Evolutionary conservation across 768 basidiomycete species (phyloP), one percentile per base, ranked within the genome.

Genomic region (Tylopilus sp.): DNA sequence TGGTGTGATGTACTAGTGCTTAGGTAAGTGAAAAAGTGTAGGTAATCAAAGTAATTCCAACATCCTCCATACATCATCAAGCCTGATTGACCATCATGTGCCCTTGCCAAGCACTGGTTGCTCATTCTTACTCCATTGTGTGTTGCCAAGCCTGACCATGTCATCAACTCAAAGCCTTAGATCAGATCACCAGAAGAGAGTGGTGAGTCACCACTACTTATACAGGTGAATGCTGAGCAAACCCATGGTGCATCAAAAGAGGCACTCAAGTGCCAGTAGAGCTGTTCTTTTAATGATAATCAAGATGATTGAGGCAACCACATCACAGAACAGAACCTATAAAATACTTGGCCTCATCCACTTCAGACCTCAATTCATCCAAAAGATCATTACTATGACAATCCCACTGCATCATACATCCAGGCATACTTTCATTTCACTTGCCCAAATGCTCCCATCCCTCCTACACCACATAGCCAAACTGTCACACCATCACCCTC

Each of bases 391-490:
- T 75, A 75, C 55, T 79, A 84, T 40, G 82, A 86, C 40, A 82
- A 86, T 57, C 71, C 83, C 0, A 74, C 79, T 0, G 77, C 78
- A 0, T 71, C 79, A 15, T 86, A 83, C 64, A 71, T 86, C 35
- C 81, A 81, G 50, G 64, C 77, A 0, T 86, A 83, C 60, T 71
- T 81, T 20, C 78, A 75, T 25, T 77, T 81, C 2, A 73, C 79
- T 4, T 81, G 88, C 0, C 88, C 86, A 0, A 80, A 82, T 51
- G 88, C 86, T 0, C 89, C 89, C 15, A 77, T 90, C 35, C 88
- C 89, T 0, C 87, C 89, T 0, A 91, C 89, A 0, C 88, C 88
- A 3, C 85, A 86, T 49, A 84, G 79, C 44, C 83, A 86, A 52
- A 86, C 86, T 0, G 79, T 84, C 7, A 84, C 86, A 1, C 85